Base-by-base conservation (phyloP, 768 basidiomycete genomes). In the Hortiboletus campestris region DNA sequence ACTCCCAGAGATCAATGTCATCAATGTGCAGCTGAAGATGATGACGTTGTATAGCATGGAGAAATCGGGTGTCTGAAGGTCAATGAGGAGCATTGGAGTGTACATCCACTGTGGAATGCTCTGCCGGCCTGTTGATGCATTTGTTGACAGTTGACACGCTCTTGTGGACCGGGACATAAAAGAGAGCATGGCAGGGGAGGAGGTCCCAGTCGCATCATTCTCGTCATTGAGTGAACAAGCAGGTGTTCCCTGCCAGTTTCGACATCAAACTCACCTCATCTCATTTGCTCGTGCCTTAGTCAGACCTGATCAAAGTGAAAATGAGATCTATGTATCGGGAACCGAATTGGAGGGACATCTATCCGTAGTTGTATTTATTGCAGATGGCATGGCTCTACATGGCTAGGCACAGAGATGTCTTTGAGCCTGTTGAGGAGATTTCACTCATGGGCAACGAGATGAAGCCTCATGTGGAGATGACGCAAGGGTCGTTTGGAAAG, bases 31-130 rank as follows among this genome's bases (percentile, higher is more conserved):
- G 55, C 84, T 94, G 78, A 98, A 89, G 65, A 98, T 97, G 72
- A 98, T 98, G 46, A 98, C 96, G 74, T 98, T 99, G 76, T 98
- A 98, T 1, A 96, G 97, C 97, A 98, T 98, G 71, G 91, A 94
- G 70, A 98, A 98, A 71, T 98, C 97, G 0, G 96, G 97, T 34
- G 93, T 94, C n/a, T 95, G 89, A n/a, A 97, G 81, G 70, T 95
- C 93, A 43, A 95, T 83, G 36, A 98, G 83, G 25, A 96, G 78
- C 10, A 86, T 80, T 0, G 83, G 78, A 2, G 92, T 94, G 71
- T 96, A 96, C 44, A 97, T 80, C 43, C 86, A 64, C 39, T 55
- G 42, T 3, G 51, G 68, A 43, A 70, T 61, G 28, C 46, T 58
- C 13, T 17, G 38, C 8, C 11, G 36, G 0, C 14, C 25, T 31